A percentile compares a stretch with the other conserved stretches of the same genome.
phyloP scores from a whole-genome alignment of 2,329 filamentous ascomycete species.

The Monosporascus sp. region DNA sequence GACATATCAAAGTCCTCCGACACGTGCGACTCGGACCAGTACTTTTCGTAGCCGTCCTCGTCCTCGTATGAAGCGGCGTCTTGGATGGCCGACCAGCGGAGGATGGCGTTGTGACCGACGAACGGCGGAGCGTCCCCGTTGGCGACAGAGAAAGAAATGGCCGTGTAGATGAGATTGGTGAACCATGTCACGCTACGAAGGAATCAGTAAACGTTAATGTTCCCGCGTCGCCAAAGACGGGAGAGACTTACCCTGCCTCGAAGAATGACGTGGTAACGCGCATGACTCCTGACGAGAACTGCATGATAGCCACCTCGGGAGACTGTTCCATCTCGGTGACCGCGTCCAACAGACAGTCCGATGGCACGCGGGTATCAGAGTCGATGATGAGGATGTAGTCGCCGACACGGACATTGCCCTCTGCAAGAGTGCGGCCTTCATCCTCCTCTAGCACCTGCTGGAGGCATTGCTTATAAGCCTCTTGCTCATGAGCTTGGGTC shows the following conservation, averaged over 20 bases:
- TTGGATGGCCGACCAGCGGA: constrained; percentile 72
- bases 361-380: constrained; percentile 73
- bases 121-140: constrained; percentile 75
- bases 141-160: constrained; percentile 71
- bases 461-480: constrained; percentile 61
- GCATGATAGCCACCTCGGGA: constrained; percentile 73
- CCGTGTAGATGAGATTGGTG: constrained; percentile 70
- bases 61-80: constrained; percentile 63
- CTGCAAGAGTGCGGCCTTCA: constrained; percentile 66
- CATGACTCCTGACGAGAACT: constrained; percentile 75
- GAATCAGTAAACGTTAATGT: constrained; percentile 1
- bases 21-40: constrained; percentile 76
- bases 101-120: constrained; percentile 74
- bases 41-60: constrained; percentile 70
- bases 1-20: constrained; percentile 83
- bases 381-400: constrained; percentile 79
- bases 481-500: constrained; percentile 64
- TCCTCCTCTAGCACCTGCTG: constrained; percentile 63
- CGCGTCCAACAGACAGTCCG: constrained; percentile 72
- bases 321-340: constrained; percentile 79
- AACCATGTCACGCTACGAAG: constrained; percentile 61
- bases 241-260: constrained; percentile 40
- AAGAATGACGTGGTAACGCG: constrained; percentile 72
- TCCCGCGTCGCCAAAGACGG: background rate
- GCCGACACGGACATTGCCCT: constrained; percentile 79